These are phyloP conservation scores for Acanthamoeba sp. DNA, from an alignment of 208 protist genomes.

Conservation along the genomic window DNA sequence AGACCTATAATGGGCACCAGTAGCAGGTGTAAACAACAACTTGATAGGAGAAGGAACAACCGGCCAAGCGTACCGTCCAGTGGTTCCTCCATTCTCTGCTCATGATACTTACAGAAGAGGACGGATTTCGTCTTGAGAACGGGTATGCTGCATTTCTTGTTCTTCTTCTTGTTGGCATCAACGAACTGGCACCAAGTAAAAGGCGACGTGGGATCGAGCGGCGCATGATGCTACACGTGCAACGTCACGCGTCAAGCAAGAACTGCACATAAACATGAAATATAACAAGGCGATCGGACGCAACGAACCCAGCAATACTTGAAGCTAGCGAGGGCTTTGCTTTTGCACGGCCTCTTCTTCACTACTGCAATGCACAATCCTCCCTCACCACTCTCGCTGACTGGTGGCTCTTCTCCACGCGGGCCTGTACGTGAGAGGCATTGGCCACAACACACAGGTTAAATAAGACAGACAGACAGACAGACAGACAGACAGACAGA, in stretches of 20 bases:
- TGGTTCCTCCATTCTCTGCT: constrained; percentile 29
- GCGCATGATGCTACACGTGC: constrained; percentile 6
- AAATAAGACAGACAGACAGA: no score
- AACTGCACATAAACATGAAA: not conserved
- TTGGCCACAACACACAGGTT: no score
- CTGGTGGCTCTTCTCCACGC: not conserved
- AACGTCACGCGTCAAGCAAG: no score
- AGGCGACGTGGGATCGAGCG: not conserved
- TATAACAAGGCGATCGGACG: not conserved
- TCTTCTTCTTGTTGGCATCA: constrained; percentile 3
- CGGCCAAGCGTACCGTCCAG: not conserved
- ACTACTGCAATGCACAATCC: constrained; percentile 18
- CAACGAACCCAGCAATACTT: constrained; percentile 44
- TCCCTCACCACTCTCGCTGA: not conserved
- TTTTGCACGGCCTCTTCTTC: constrained; percentile 22
- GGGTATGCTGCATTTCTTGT: constrained; percentile 44
- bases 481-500: no score
- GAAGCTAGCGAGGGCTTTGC: not conserved
- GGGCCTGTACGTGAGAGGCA: not conserved
- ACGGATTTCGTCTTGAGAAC: constrained; percentile 9
- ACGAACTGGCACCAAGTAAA: constrained; percentile 41
- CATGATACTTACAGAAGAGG: constrained; percentile 28
- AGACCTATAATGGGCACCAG: no score
- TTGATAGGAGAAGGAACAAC: no score
- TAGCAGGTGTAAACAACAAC: no score